Evolutionary conservation across 257 asterid species (phyloP).

Genomic region (Knoxia roxburghii): DNA sequence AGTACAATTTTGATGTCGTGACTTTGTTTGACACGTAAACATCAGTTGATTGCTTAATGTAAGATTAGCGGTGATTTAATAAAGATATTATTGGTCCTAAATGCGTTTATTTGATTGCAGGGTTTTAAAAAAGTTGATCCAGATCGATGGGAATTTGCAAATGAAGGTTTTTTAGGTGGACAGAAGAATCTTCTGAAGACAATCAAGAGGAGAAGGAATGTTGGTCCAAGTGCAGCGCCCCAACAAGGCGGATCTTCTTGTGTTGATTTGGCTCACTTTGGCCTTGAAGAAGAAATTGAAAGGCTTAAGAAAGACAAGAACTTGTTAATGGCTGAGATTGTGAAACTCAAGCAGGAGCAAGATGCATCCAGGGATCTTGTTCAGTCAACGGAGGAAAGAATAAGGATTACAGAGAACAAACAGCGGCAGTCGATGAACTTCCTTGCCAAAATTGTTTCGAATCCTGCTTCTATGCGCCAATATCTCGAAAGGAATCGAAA

Average conservation of each 20-base stretch:
- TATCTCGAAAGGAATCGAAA: constrained; percentile 27
- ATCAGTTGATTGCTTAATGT: constrained; percentile 9
- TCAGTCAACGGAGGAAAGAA: constrained; percentile 51
- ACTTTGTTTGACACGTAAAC: neutral
- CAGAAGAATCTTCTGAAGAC: constrained; percentile 84
- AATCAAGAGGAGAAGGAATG: constrained; percentile 69
- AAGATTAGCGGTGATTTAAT: neutral
- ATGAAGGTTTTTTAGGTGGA: constrained; percentile 85
- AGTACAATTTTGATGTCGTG: neutral
- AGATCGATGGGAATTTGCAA: constrained; percentile 93
- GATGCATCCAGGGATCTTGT: constrained; percentile 47
- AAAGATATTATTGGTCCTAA: neutral
- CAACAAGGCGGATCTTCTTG: constrained; percentile 51
- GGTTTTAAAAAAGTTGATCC: constrained; percentile 91
- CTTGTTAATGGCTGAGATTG: constrained; percentile 50
- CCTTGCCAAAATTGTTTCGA: constrained; percentile 60
- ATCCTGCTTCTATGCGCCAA: constrained; percentile 49
- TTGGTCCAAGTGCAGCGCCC: constrained; percentile 16
- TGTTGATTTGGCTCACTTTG: constrained; percentile 55
- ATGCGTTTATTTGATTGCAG: constrained; percentile 35
- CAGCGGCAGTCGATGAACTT: constrained; percentile 65
- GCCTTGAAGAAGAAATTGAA: constrained; percentile 73
- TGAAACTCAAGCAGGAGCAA: constrained; percentile 70
- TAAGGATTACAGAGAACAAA: constrained; percentile 46
- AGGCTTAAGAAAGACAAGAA: constrained; percentile 50